phyloP scores from a whole-genome alignment of 345 rosid genomes.

The Cardamine occulta region DNA sequence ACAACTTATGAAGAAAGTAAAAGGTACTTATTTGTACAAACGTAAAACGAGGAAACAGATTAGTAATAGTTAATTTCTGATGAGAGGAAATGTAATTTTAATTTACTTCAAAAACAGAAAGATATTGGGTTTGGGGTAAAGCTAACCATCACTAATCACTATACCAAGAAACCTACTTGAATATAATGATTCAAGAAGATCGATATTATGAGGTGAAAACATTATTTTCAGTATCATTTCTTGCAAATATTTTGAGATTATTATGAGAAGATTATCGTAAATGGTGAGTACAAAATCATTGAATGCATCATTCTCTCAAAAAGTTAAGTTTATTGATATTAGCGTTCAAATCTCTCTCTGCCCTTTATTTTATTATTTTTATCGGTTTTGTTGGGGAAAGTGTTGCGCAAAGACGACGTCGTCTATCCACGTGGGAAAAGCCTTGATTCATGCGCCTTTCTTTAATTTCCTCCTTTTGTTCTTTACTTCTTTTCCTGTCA shows the following conservation, averaged over 20 bases:
- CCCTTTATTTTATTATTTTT: not conserved
- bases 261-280: slow-evolving; percentile 21
- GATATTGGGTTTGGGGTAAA: not conserved
- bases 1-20: too few relatives aligned
- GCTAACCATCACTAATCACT: too few relatives aligned
- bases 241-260: not conserved
- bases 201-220: too few relatives aligned
- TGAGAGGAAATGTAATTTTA: not conserved
- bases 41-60: too few relatives aligned
- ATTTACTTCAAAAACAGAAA: not conserved
- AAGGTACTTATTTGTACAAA: too few relatives aligned
- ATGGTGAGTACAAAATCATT: slow-evolving; percentile 34
- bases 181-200: too few relatives aligned
- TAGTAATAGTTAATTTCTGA: too few relatives aligned
- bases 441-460: slow-evolving; percentile 29
- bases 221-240: not conserved
- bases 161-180: too few relatives aligned
- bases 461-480: not conserved
- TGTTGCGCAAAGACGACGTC: slow-evolving; percentile 37
- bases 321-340: slow-evolving; percentile 10
- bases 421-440: slow-evolving; percentile 40
- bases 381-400: slow-evolving; percentile 26
- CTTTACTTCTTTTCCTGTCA: not conserved
- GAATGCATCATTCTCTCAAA: slow-evolving; percentile 27
- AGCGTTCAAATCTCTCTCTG: not conserved